Base-by-base conservation (phyloP, 192 early-diverging fungal genomes). In the Coemansia sp. region DNA sequence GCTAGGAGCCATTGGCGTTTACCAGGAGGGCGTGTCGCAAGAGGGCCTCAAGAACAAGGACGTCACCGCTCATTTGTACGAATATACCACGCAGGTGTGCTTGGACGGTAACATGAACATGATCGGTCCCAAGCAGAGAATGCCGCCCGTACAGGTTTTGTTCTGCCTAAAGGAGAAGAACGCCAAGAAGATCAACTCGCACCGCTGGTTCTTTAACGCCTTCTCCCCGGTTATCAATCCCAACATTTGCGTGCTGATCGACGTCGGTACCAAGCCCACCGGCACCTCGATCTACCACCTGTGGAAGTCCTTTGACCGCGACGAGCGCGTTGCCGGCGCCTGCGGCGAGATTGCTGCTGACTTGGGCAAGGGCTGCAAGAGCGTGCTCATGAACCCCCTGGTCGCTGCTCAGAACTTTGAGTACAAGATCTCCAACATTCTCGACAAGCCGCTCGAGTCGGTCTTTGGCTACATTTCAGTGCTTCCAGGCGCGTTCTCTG, bases 401-500 rank as follows among this genome's bases (percentile, higher is more conserved):
- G 93, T 98, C 0, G 96, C 96, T 3, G 89, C 92, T 4, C 96
- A 98, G 81, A 98, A 97, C 71, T 98, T 98, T 84, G 96, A 98
- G 86, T 98, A 98, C 88, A 98, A 98, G 71, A 97, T 97, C 87
- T 93, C 91, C 47, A 97, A 97, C 74, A 97, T 97, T 53, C 87
- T 98, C 18, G 96, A 98, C 84, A 98, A 98, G 83, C 95, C 96
- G 6, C 85, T 98, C 16, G 96, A 98, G 69, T 93, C 92, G 16
- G 89, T 95, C 16, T 96, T 95, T 86, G 95, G 95, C 32, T 95
- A 95, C 82, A 98, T 98, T 61, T 92, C 93, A 0, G 96, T 96
- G 58, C 84, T 98, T 6, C 96, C 96, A 8, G 96, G 96, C 39
- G 96, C 96, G 22, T 98, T 98, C 77, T 97, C 95, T 3, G 96